Conservation (phyloP, 192 early-diverging fungal genomes). For the Paraglomus occultum region DNA sequence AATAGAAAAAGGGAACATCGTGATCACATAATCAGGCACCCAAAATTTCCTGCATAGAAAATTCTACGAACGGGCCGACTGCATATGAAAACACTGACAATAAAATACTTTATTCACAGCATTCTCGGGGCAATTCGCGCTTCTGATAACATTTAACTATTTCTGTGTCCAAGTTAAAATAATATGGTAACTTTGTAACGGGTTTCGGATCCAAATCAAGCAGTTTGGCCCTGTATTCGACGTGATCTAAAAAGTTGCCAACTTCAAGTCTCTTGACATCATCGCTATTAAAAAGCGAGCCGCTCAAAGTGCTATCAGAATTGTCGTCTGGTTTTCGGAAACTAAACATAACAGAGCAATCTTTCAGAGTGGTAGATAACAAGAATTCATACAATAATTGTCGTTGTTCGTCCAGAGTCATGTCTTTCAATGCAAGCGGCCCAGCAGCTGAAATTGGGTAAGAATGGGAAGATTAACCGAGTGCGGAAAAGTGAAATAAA, state of each 20-base stretch:
- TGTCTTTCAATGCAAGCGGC: background rate
- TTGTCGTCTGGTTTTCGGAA: conserved; percentile 27
- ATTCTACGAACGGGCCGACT: no score
- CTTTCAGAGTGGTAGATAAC: conserved; percentile 73
- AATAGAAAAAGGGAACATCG: no score
- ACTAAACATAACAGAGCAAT: conserved; percentile 69
- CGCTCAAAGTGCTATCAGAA: background rate
- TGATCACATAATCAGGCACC: no score
- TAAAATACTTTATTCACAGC: no score
- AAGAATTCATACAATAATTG: conserved; percentile 66
- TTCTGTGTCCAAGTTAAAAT: conserved; percentile 15
- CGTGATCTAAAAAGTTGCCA: conserved; percentile 1
- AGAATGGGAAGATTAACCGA: no score
- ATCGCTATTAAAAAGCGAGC: background rate
- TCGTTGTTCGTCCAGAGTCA: conserved; percentile 34
- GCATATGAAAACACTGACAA: no score
- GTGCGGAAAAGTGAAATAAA: no score
- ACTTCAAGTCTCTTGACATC: background rate
- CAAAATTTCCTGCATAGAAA: no score
- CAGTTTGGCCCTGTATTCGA: conserved; percentile 51
- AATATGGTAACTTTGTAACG: conserved; percentile 15
- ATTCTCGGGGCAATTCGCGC: no score
- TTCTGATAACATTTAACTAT: conserved; percentile 18
- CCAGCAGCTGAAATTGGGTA: background rate
- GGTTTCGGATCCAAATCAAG: conserved; percentile 74